These are phyloP conservation scores for Chlorella sp. DNA, from an alignment of 139 green algal genomes.

Conservation along the genomic window DNA sequence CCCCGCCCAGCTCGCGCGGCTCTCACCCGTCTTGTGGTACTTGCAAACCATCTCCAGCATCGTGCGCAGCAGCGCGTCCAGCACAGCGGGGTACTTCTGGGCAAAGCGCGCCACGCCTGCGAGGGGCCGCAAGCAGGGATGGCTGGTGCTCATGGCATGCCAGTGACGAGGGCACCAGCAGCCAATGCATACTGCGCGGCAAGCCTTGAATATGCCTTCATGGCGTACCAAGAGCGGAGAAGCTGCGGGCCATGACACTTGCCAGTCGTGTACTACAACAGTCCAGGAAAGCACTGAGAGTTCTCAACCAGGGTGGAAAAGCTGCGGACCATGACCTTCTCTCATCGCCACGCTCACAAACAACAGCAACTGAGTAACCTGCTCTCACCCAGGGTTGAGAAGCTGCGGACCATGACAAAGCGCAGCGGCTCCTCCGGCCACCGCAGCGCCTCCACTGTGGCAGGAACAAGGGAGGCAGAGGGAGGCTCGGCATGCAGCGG, in stretches of 20 bases:
- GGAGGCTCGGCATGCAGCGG: too few relatives aligned
- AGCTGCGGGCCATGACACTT: conserved; percentile 61
- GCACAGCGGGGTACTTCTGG: conserved; percentile 80
- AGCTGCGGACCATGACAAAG: conserved; percentile 64
- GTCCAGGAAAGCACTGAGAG: too few relatives aligned
- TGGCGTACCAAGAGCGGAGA: conserved; percentile 3
- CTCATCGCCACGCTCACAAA: too few relatives aligned
- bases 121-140: too few relatives aligned
- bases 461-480: too few relatives aligned
- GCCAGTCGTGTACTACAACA: too few relatives aligned
- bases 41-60: conserved; percentile 69
- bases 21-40: conserved; percentile 63
- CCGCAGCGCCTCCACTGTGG: conserved; percentile 40
- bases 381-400: conserved; percentile 12
- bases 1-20: too few relatives aligned
- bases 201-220: not conserved
- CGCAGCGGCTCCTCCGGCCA: conserved; percentile 83
- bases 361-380: not conserved
- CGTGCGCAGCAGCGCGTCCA: conserved; percentile 68
- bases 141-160: too few relatives aligned
- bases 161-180: too few relatives aligned
- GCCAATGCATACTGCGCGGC: too few relatives aligned
- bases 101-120: conserved; percentile 75
- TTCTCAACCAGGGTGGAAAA: too few relatives aligned
- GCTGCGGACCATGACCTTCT: too few relatives aligned